Conservation (phyloP, 805 yeast genomes). For the Starmerella bombicola region DNA sequence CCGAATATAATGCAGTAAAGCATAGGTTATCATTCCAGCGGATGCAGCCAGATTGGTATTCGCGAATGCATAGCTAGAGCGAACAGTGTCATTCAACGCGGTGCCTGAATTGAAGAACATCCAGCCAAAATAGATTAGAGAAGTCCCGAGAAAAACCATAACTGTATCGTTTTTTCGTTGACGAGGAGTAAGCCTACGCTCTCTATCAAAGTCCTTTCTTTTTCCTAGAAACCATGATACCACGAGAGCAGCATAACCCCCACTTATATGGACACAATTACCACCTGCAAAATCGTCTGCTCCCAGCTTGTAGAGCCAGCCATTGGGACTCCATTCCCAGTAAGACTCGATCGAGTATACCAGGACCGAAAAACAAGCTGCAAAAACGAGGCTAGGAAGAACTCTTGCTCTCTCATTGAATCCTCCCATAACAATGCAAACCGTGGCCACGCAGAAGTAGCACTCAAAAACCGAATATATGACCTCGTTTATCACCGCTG, state of each 20-base stretch:
- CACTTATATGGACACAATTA: constrained; percentile 58
- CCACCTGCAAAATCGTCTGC: constrained; percentile 64
- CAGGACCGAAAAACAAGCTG: constrained; percentile 54
- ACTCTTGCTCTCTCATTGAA: constrained; percentile 58
- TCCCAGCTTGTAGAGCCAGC: constrained; percentile 51
- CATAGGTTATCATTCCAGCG: constrained; percentile 35
- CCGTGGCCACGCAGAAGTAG: constrained; percentile 13
- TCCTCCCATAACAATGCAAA: constrained; percentile 49
- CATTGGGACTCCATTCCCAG: constrained; percentile 63
- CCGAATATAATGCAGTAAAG: constrained; percentile 34
- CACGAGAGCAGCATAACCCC: constrained; percentile 58
- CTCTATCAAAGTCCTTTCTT: constrained; percentile 35
- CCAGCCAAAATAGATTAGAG: constrained; percentile 64
- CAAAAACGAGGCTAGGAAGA: constrained; percentile 55
- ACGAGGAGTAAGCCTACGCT: not conserved
- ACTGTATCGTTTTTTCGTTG: constrained; percentile 53
- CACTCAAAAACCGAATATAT: constrained; percentile 10
- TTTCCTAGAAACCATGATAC: constrained; percentile 55
- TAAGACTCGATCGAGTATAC: constrained; percentile 59
- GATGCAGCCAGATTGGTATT: constrained; percentile 44
- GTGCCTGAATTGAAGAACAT: constrained; percentile 67
- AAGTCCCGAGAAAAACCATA: constrained; percentile 53
- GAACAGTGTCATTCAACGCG: constrained; percentile 28
- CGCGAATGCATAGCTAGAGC: constrained; percentile 35
- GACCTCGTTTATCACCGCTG: constrained; percentile 11